phyloP scores from a whole-genome alignment of 768 basidiomycete species.

The Paxillus ammoniavirescens region DNA sequence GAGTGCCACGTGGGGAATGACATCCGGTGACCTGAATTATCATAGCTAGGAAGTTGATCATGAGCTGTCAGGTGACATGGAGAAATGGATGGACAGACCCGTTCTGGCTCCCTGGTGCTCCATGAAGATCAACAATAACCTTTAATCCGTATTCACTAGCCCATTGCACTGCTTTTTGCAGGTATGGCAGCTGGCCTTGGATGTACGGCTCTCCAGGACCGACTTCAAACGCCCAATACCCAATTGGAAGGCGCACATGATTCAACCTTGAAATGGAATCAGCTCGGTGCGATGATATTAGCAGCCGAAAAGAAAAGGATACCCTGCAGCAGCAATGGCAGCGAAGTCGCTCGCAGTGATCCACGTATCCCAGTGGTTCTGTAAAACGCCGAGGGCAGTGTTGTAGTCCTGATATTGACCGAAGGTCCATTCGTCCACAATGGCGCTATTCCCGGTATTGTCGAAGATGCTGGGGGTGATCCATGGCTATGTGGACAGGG shows the following conservation, averaged over 20 bases:
- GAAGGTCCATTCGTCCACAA: slow-evolving; percentile 81
- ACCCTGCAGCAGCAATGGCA: slow-evolving; percentile 76
- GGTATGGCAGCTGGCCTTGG: slow-evolving; percentile 71
- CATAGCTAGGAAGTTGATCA: slow-evolving; percentile 48
- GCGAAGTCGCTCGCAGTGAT: slow-evolving; percentile 81
- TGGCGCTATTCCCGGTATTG: slow-evolving; percentile 47
- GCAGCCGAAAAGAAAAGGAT: slow-evolving; percentile 8
- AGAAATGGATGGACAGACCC: slow-evolving; percentile 42
- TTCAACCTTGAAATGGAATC: slow-evolving; percentile 53
- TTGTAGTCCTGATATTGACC: slow-evolving; percentile 54
- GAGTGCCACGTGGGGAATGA: slow-evolving; percentile 68
- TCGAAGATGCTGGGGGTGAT: slow-evolving; percentile 76
- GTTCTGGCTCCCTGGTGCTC: slow-evolving; percentile 84
- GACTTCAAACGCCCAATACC: slow-evolving; percentile 89
- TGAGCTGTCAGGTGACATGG: slow-evolving; percentile 3
- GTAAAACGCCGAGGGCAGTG: slow-evolving; percentile 50
- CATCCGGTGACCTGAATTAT: slow-evolving; percentile 74
- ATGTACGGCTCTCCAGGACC: slow-evolving; percentile 75
- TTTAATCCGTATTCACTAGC: slow-evolving; percentile 72
- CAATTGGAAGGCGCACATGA: slow-evolving; percentile 82
- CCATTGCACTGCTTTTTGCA: slow-evolving; percentile 66
- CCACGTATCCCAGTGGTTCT: slow-evolving; percentile 78
- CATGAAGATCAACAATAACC: slow-evolving; percentile 77
- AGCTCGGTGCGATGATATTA: slow-evolving; percentile 2
- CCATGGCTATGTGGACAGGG: slow-evolving; percentile 61